Base-by-base conservation (phyloP, 179 eudicot species). In the Sideroxylon spinosum region DNA sequence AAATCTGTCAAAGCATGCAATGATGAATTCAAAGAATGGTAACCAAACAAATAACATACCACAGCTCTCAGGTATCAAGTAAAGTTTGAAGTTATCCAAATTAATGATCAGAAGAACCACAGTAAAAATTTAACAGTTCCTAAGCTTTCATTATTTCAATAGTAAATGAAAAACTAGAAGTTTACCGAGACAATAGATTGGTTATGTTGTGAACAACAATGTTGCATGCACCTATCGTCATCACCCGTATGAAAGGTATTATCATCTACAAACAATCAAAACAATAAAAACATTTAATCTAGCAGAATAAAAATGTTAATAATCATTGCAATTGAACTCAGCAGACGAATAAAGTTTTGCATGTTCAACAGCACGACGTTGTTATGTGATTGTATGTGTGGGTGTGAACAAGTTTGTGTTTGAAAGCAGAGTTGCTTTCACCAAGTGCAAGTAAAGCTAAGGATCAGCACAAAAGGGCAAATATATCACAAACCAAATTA, bases 391-490 rank as follows among this genome's bases (percentile, higher is more conserved):
- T 29, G 37, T 29, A 1, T 3, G 3, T 29, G 25, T 19, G 4
- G 16, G 69, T 16, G 32, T 16, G 52, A 23, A 13, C 10, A 32
- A 23, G 37, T 23, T 16, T 37, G 37, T 22, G 28, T 12, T 8
- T 50, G 63, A n/a, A 65, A 66, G 22, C 53, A 16, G 62, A 66
- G 52, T 65, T 53, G 73, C 71, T 49, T 17, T 17, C 28, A 66
- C 4, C 73, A 53, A 73, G 20, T 62, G 8, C 62, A 69, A 69
- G 44, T 29, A 49, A 74, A 75, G 44, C 14, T 19, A 75, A 75
- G 37, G 11, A 1, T 37, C 44, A 37, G 5, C 44, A 1, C 44
- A 37, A 0, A 37, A 37, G n/a, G n/a, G n/a, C n/a, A n/a, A n/a
- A n/a, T n/a, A n/a, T n/a, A n/a, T n/a, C n/a, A n/a, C n/a, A n/a